Conservation (phyloP, 257 asterid species). For the Capsicum rhomboideum region DNA sequence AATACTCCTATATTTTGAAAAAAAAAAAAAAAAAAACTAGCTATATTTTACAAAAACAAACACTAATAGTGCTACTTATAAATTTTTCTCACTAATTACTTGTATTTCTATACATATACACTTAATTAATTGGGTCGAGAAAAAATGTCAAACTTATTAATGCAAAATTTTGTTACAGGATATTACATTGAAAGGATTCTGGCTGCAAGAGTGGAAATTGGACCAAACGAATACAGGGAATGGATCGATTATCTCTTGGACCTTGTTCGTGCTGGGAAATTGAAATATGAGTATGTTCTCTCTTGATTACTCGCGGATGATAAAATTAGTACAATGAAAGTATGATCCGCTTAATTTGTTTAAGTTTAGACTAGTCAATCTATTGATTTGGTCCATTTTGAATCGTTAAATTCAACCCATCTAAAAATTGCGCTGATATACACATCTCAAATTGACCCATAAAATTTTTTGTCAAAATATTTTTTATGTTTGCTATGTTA, state of each 20-base stretch:
- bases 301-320: not conserved
- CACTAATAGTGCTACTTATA: not conserved
- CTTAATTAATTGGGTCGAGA: not conserved
- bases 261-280: slow-evolving; percentile 51
- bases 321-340: not conserved
- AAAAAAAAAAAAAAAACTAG: not conserved
- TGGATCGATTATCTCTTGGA: slow-evolving; percentile 66
- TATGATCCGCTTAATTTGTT: not conserved
- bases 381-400: no score
- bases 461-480: no score
- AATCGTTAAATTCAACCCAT: no score
- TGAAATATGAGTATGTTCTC: slow-evolving; percentile 60
- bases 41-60: not conserved
- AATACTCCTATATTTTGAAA: not conserved
- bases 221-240: slow-evolving; percentile 52
- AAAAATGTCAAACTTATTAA: not conserved
- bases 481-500: no score
- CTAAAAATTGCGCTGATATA: no score
- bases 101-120: not conserved
- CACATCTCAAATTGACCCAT: no score
- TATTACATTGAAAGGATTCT: slow-evolving; percentile 79
- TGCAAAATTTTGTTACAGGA: slow-evolving; percentile 29
- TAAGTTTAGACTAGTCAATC: not conserved
- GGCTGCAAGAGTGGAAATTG: slow-evolving; percentile 69
- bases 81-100: not conserved